Evolutionary conservation across 73 alveolate species (phyloP), one percentile per base, ranked within the genome.

Genomic region (Stentor coeruleus): DNA sequence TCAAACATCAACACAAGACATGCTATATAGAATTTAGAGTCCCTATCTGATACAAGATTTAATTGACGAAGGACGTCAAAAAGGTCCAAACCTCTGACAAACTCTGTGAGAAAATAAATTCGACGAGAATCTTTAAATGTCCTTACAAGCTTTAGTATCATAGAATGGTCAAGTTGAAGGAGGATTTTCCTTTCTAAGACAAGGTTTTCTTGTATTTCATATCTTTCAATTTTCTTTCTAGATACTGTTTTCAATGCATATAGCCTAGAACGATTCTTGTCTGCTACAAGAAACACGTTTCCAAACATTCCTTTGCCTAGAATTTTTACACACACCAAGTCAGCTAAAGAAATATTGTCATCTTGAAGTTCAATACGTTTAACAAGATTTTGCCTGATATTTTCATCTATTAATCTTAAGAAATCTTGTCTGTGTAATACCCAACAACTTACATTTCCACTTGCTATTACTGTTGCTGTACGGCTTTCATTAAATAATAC

Each of bases 251-350:
- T 93, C 59, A 93, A 84, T 20, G 97, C 98, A 91, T 90, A 91
- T 36, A 82, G 81, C 59, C 76, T 79, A 59, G 77, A 35, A 74
- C 81, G 84, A 74, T 82, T 85, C 59, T 91, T 91, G 73, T 74
- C 86, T 58, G 85, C 84, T 36, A 86, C 93, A 58, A 93, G 86
- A 86, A 86, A 93, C 26, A 93, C 97, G 6, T 59, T 66, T 20
- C 98, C 98, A 89, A 91, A 93, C 75, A 87, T 75, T 3, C 98
- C 98, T 49, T 81, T 49, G 28, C 97, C 98, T 72, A 93, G 81
- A 58, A 80, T 83, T 58, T 84, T 88, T 58, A 83, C 77, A 59
- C 58, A 83, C 31, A 81, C 14, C 72, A 93, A 86, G 59, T 93
- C 95, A 35, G 76, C 36, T 38, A 93, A 86, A 76, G 83, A 3